Percentiles rank a stretch among this genome's conserved stretches.
Conservation (phyloP, 169 alveolate species). For the Plasmodium berghei region DNA sequence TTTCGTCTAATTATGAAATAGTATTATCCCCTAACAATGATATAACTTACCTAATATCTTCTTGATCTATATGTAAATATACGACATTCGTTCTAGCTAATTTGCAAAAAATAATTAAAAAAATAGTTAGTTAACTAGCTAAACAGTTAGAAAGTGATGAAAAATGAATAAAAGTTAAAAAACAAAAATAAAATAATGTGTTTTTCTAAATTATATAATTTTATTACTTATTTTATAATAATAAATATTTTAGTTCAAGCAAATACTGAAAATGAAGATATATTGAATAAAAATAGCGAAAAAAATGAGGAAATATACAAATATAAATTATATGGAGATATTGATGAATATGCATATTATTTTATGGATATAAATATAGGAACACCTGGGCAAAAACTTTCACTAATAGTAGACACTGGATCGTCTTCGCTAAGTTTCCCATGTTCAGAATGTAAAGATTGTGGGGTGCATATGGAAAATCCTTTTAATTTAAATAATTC, state of each 20-base stretch:
- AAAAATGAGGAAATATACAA: slow-evolving; percentile 12
- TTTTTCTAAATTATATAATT: no score
- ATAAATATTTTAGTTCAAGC: background rate
- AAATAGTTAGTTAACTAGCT: no score
- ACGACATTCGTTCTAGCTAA: no score
- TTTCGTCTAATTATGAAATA: no score
- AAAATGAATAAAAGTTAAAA: no score
- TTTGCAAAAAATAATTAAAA: no score
- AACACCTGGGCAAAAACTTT: slow-evolving; percentile 78
- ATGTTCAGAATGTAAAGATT: slow-evolving; percentile 73
- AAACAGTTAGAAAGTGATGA: no score
- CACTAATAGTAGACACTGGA: slow-evolving; percentile 86
- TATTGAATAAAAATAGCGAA: background rate
- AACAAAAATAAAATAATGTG: no score
- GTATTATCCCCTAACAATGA: no score
- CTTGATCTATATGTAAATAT: no score
- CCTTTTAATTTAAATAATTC: slow-evolving; percentile 77
- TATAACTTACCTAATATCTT: no score
- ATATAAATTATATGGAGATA: slow-evolving; percentile 80
- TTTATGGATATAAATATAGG: slow-evolving; percentile 80
- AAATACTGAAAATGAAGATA: background rate
- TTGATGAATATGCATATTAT: slow-evolving; percentile 84
- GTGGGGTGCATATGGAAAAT: slow-evolving; percentile 80
- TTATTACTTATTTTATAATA: slow-evolving; percentile 1
- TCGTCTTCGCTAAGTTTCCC: slow-evolving; percentile 80